Evolutionary conservation across 2,329 filamentous ascomycete genomes (phyloP), one percentile per base, ranked within the genome.

Genomic region (Knoxdaviesia proteae): DNA sequence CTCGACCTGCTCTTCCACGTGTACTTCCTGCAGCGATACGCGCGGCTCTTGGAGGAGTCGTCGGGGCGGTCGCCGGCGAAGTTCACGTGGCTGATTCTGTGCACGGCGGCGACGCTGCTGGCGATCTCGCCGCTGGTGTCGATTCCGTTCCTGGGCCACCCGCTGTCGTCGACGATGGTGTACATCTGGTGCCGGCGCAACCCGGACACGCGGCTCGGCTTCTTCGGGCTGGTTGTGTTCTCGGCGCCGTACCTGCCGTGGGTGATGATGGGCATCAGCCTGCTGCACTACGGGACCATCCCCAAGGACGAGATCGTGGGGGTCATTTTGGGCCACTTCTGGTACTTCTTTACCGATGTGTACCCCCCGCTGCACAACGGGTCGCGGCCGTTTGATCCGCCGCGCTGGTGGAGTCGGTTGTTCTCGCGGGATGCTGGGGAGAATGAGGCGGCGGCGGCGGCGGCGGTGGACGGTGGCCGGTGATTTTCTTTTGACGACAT

Each of bases 101-200:
- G 93, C 58, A 79, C 86, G 45, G 84, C 78, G 57, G 70, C 74
- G 3, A 80, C 79, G 45, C 74, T 98, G 11, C 72, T 96, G 44
- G 63, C 76, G 38, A 67, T 96, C 36, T 90, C 87, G 38, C 87
- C 88, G 1, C 67, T 94, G 47, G 79, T 94, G 41, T 86, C 80
- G 31, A 84, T 96, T 66, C 84, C 84, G 1, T 98, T 94, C 58
- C 73, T 98, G 7, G 90, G 90, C n/a, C 84, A 87, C 37, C 83
- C 88, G 2, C 70, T 98, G 9, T 92, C 84, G 4, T 93, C 84
- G 41, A 94, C 84, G 5, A 68, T 98, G 47, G 88, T 96, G 44
- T 98, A 98, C 59, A 94, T 98, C 53, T 98, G 90, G 90, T 90
- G 86, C 48, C 74, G 90, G 42, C 77, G 88, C 45, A 96, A 98